Evolutionary conservation across 345 rosid genomes (phyloP).

Genomic region (Sisymbrium irio): DNA sequence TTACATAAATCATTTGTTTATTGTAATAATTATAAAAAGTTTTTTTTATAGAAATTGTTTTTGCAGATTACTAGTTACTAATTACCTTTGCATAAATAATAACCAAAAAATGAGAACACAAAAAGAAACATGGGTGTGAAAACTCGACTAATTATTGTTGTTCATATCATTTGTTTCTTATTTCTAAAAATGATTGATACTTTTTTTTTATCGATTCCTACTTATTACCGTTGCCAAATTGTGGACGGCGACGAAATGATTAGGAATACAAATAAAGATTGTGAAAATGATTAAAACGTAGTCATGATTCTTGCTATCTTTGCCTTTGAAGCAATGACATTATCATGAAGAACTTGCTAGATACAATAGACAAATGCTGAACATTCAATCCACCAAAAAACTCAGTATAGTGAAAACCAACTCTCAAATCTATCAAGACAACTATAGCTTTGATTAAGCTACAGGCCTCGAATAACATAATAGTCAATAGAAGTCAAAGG

Average conservation of each 20-base stretch:
- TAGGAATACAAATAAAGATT: background rate
- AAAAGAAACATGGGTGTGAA: background rate
- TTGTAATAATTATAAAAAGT: too few relatives aligned
- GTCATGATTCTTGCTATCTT: background rate
- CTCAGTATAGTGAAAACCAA: background rate
- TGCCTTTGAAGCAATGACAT: conserved; percentile 4
- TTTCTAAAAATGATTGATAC: background rate
- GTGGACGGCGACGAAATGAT: background rate
- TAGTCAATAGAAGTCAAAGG: background rate
- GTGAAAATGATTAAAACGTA: background rate
- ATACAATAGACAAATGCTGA: background rate
- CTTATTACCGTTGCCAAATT: background rate
- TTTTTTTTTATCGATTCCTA: background rate
- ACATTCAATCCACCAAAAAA: background rate
- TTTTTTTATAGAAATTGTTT: background rate
- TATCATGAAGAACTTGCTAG: background rate
- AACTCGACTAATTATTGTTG: background rate
- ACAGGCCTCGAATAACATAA: background rate
- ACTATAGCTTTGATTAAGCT: background rate
- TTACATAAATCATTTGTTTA: background rate
- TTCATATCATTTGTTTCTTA: background rate
- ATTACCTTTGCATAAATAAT: background rate
- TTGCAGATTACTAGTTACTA: background rate
- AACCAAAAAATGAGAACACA: background rate
- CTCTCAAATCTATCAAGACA: background rate